A percentile compares a stretch with the other conserved stretches of the same genome.
These are phyloP conservation scores for Carex arenaria DNA, from an alignment of 202 grass and related monocot genomes.

Conservation along the genomic window DNA sequence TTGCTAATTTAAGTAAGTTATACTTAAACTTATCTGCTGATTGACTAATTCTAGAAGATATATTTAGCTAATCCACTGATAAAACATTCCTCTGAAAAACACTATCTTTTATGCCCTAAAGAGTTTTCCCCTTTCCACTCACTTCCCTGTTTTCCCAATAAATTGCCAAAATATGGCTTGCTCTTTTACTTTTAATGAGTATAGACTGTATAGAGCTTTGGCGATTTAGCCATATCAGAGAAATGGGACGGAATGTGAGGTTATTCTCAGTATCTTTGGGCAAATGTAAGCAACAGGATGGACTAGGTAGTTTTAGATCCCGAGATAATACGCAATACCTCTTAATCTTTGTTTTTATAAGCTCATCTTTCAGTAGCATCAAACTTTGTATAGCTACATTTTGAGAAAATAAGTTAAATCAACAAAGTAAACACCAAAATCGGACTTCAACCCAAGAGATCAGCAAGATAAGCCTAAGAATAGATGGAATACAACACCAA, in stretches of 20 bases:
- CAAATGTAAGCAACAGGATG: neutral
- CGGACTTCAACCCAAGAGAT: neutral
- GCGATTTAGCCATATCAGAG: neutral
- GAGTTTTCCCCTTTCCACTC: neutral
- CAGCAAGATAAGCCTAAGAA: neutral
- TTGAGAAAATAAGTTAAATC: slow-evolving; percentile 7
- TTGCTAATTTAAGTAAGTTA: neutral
- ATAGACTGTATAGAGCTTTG: neutral
- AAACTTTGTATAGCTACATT: slow-evolving; percentile 6
- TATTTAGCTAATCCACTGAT: neutral
- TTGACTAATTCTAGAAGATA: slow-evolving; percentile 10
- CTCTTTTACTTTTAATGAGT: neutral
- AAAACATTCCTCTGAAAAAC: neutral
- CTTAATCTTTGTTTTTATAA: neutral
- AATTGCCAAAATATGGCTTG: neutral
- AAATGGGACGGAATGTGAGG: neutral
- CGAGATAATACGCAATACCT: neutral
- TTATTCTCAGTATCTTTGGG: neutral
- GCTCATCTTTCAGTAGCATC: neutral
- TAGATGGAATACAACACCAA: neutral
- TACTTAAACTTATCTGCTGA: neutral
- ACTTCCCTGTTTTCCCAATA: neutral
- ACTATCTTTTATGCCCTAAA: neutral
- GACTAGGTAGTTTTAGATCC: neutral
- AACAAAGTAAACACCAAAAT: neutral